These are phyloP conservation scores for Ligustrum vulgare DNA, from an alignment of 257 asterid genomes.

Conservation along the genomic window DNA sequence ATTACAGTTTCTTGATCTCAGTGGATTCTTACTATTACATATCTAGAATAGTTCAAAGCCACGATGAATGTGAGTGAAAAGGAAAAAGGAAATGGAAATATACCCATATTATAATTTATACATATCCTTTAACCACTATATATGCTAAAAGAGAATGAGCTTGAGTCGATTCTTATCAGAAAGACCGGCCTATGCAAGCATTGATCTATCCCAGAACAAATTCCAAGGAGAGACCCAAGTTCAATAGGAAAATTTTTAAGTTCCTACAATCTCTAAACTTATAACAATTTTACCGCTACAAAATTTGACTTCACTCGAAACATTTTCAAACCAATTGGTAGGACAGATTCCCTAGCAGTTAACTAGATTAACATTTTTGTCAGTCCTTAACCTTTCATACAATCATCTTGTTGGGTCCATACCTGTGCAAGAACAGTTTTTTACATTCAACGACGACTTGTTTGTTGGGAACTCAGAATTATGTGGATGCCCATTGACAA, in stretches of 20 bases:
- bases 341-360: conserved; percentile 36
- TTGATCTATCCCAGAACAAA: conserved; percentile 28
- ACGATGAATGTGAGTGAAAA: conserved; percentile 15
- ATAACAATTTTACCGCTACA: conserved; percentile 20
- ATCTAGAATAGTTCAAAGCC: conserved; percentile 19
- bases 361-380: conserved; percentile 20
- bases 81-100: no score
- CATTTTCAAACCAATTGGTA: conserved; percentile 25
- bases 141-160: neutral
- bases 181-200: neutral
- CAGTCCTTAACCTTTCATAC: conserved; percentile 30
- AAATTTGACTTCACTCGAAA: conserved; percentile 22
- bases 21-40: conserved; percentile 3
- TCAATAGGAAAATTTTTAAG: conserved; percentile 6
- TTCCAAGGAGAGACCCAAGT: conserved; percentile 21
- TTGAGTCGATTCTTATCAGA: neutral
- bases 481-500: conserved; percentile 31
- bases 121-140: neutral
- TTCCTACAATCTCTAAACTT: conserved; percentile 20
- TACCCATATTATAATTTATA: no score
- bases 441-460: conserved; percentile 26
- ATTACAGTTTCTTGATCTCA: conserved; percentile 27
- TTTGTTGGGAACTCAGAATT: conserved; percentile 25
- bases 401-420: conserved; percentile 35
- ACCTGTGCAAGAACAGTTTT: conserved; percentile 25